A percentile compares a stretch with the other conserved stretches of the same genome.
phyloP scores from a whole-genome alignment of 805 yeast genomes.

The Henningerozyma blattae region DNA sequence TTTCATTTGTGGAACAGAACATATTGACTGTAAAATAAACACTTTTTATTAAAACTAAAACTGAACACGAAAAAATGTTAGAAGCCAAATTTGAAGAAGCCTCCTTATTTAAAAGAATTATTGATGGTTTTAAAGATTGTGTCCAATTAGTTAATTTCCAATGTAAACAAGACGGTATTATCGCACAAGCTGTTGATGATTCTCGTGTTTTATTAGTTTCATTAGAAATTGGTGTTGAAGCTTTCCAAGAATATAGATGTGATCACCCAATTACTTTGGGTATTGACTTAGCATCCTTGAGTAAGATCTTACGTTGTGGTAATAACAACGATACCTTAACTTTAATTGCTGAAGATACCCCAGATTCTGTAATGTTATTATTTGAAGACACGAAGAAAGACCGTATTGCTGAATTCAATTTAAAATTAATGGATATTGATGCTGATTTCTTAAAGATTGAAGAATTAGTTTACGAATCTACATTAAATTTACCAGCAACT shows the following conservation, averaged over 20 bases:
- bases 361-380: constrained; percentile 65
- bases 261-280: constrained; percentile 90
- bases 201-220: constrained; percentile 91
- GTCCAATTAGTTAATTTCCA: constrained; percentile 93
- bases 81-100: constrained; percentile 97
- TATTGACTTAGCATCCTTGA: constrained; percentile 74
- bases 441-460: constrained; percentile 89
- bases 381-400: constrained; percentile 90
- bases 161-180: constrained; percentile 89
- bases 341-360: constrained; percentile 77
- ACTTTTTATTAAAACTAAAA: no score
- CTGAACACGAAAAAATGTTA: no score
- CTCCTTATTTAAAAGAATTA: constrained; percentile 76
- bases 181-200: constrained; percentile 95
- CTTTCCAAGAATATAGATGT: constrained; percentile 88
- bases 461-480: constrained; percentile 83
- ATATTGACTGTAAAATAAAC: no score
- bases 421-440: constrained; percentile 93
- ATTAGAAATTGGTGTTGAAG: constrained; percentile 73
- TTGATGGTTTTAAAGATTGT: constrained; percentile 89
- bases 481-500: constrained; percentile 72
- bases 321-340: constrained; percentile 81
- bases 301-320: constrained; percentile 85
- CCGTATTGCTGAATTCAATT: constrained; percentile 80
- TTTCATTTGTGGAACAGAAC: no score